Conservation (phyloP, 352 stramenopile genomes). For the Globisporangium carolinianum region DNA sequence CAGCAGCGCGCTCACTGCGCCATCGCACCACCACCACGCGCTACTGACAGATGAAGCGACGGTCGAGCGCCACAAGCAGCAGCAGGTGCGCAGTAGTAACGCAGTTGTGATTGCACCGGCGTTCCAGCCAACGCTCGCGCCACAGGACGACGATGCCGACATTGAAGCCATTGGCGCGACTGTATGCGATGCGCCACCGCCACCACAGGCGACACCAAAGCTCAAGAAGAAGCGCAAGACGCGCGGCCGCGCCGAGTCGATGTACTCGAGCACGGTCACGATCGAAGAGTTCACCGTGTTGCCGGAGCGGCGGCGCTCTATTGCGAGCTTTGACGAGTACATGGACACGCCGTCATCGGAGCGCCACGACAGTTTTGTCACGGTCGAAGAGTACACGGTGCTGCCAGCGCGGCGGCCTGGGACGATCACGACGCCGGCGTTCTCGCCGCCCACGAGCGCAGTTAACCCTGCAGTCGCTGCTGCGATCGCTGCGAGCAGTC, state of each 20-base stretch:
- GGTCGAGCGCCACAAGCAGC: conserved; percentile 1
- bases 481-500: too few relatives aligned
- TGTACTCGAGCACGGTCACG: conserved; percentile 8
- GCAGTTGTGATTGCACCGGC: background rate
- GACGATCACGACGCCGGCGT: background rate
- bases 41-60: background rate
- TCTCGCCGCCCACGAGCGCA: too few relatives aligned
- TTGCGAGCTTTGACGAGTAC: background rate
- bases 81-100: conserved; percentile 1
- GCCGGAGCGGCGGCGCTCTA: background rate
- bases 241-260: conserved; percentile 1
- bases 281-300: conserved; percentile 8
- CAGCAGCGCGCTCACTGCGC: background rate
- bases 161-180: background rate
- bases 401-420: background rate
- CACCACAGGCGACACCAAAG: conserved; percentile 1
- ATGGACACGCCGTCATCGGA: background rate
- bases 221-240: conserved; percentile 5
- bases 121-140: background rate
- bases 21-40: background rate
- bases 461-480: too few relatives aligned
- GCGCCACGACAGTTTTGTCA: conserved; percentile 1
- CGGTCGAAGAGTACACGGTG: conserved; percentile 3
- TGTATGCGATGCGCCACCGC: background rate
- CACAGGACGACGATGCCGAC: background rate